These are phyloP conservation scores for Papiliotrema fonsecae DNA, from an alignment of 1,284 basidiomycete genomes.

Conservation along the genomic window DNA sequence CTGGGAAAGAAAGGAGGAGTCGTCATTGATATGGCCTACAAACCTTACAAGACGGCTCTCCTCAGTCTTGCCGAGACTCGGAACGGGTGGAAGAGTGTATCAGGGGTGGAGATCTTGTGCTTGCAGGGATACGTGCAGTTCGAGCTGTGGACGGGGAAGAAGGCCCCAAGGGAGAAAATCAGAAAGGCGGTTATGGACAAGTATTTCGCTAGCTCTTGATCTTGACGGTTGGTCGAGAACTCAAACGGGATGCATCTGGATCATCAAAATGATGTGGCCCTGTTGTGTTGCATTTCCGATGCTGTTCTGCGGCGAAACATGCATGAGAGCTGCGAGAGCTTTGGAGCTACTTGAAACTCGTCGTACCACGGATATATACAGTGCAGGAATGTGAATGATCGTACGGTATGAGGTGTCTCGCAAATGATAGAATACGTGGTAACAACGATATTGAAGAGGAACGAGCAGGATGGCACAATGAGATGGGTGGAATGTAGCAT, in stretches of 20 bases:
- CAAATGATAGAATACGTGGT: too few relatives aligned
- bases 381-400: too few relatives aligned
- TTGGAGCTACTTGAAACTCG: background rate
- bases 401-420: too few relatives aligned
- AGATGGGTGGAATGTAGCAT: too few relatives aligned
- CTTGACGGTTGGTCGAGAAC: background rate
- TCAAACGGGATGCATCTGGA: too few relatives aligned
- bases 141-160: conserved; percentile 66
- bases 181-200: conserved; percentile 47
- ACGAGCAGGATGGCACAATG: too few relatives aligned
- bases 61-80: conserved; percentile 41
- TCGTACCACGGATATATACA: too few relatives aligned
- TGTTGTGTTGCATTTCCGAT: too few relatives aligned
- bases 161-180: conserved; percentile 48
- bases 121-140: conserved; percentile 85
- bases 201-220: conserved; percentile 22
- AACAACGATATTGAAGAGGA: too few relatives aligned
- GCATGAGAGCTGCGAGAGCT: too few relatives aligned
- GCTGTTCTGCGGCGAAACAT: too few relatives aligned
- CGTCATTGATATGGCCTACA: conserved; percentile 88
- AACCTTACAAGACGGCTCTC: conserved; percentile 58
- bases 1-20: conserved; percentile 55
- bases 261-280: background rate
- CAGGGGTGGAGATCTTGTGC: conserved; percentile 75
- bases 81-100: conserved; percentile 64